Evolutionary conservation across 2,329 filamentous ascomycete genomes (phyloP).

Genomic region (Colletotrichum sp.): DNA sequence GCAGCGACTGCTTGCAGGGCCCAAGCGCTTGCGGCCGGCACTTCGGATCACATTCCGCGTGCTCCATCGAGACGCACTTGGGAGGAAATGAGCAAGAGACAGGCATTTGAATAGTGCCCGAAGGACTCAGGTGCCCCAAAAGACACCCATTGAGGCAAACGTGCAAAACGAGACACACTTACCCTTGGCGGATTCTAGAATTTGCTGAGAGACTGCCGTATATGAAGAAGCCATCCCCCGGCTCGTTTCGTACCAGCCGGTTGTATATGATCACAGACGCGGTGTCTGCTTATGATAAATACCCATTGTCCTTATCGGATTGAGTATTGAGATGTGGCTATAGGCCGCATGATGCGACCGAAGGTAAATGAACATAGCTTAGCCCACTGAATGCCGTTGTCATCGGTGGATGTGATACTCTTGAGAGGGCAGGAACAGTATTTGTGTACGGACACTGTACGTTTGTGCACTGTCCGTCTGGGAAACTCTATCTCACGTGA

Average conservation of each 20-base stretch:
- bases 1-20: neutral
- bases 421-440: neutral
- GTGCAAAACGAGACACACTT: neutral
- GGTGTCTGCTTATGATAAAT: neutral
- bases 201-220: neutral
- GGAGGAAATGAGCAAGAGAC: neutral
- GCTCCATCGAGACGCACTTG: neutral
- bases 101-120: neutral
- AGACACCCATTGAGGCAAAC: neutral
- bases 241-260: neutral
- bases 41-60: neutral
- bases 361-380: neutral
- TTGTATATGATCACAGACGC: neutral
- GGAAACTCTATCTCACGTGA: slow-evolving; percentile 7
- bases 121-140: neutral
- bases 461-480: neutral
- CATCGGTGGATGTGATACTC: neutral
- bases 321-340: neutral
- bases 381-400: neutral
- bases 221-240: neutral
- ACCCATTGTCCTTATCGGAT: neutral
- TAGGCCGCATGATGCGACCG: neutral
- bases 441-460: neutral
- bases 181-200: neutral
- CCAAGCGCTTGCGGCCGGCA: neutral